These are phyloP conservation scores for Xylariaceae sp. DNA, from an alignment of 2,329 filamentous ascomycete genomes.

Conservation along the genomic window DNA sequence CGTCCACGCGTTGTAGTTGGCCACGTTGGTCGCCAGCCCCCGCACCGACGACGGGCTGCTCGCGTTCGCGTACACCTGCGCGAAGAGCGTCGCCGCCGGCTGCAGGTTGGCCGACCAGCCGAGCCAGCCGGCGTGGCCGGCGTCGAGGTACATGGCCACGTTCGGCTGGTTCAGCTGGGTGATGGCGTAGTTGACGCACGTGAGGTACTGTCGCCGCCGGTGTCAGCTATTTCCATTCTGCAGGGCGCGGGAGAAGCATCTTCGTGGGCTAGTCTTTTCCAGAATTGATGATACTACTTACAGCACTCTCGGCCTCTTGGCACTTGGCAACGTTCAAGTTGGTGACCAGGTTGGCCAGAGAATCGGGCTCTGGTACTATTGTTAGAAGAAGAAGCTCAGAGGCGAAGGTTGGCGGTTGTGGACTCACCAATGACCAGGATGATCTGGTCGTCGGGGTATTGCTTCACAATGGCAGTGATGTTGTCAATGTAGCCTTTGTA, in stretches of 20 bases:
- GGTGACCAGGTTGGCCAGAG: constrained; percentile 51
- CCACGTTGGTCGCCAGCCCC: constrained; percentile 50
- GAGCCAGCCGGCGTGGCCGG: constrained; percentile 51
- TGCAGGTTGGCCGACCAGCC: constrained; percentile 48
- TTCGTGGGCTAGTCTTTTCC: too few species aligned
- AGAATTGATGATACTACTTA: too few species aligned
- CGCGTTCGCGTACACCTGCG: constrained; percentile 40
- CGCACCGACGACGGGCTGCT: constrained; percentile 42
- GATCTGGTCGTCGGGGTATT: constrained; percentile 35
- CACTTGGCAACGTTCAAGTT: constrained; percentile 46
- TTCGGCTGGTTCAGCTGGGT: constrained; percentile 45
- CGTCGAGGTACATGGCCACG: constrained; percentile 51
- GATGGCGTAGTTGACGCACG: constrained; percentile 43
- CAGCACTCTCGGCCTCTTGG: constrained; percentile 33
- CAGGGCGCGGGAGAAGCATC: too few species aligned
- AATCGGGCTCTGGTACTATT: constrained; percentile 41
- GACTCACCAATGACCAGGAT: constrained; percentile 37
- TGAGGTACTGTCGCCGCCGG: too few species aligned
- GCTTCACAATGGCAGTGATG: constrained; percentile 32
- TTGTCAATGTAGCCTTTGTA: constrained; percentile 50
- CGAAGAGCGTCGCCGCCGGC: constrained; percentile 39
- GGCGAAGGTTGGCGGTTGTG: constrained; percentile 7
- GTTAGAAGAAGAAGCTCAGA: neutral
- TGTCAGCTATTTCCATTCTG: too few species aligned
- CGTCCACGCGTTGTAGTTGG: constrained; percentile 48